Conservation (phyloP, 1,284 basidiomycete species). For the Microbotryum scabiosae region DNA sequence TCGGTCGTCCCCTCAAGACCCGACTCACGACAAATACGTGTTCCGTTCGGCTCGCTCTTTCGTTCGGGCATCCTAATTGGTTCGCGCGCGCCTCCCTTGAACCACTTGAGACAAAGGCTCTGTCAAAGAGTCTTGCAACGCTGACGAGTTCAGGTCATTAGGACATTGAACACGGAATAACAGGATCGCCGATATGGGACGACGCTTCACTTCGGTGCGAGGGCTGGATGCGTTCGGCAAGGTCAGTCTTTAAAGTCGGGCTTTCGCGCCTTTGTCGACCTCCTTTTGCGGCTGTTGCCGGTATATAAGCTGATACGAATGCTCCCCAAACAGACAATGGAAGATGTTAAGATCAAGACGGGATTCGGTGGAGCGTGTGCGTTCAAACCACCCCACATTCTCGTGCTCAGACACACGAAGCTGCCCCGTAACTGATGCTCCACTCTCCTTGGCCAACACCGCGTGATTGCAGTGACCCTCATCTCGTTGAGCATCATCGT, state of each 20-base stretch:
- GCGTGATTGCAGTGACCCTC: constrained; percentile 56
- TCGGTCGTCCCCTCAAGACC: no score
- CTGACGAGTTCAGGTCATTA: no score
- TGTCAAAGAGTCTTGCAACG: no score
- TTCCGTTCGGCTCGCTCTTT: no score
- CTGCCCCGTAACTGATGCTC: background rate
- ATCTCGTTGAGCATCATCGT: constrained; percentile 85
- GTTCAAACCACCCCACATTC: background rate
- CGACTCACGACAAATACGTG: no score
- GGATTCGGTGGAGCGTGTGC: constrained; percentile 35
- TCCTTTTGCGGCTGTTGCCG: background rate
- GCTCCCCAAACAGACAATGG: constrained; percentile 63
- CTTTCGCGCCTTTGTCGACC: constrained; percentile 15
- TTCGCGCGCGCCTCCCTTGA: no score
- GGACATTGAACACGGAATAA: background rate
- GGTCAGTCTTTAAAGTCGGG: constrained; percentile 47
- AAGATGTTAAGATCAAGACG: constrained; percentile 96
- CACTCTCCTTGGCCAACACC: background rate
- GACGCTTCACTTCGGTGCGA: constrained; percentile 31
- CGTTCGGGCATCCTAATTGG: no score
- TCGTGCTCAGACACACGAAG: background rate
- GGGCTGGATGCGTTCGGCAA: constrained; percentile 94
- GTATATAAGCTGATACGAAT: background rate
- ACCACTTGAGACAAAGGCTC: no score
- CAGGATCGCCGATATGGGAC: constrained; percentile 9